These are phyloP conservation scores for Licmophora abbreviata DNA, from an alignment of 108 stramenopile genomes.

Conservation along the genomic window DNA sequence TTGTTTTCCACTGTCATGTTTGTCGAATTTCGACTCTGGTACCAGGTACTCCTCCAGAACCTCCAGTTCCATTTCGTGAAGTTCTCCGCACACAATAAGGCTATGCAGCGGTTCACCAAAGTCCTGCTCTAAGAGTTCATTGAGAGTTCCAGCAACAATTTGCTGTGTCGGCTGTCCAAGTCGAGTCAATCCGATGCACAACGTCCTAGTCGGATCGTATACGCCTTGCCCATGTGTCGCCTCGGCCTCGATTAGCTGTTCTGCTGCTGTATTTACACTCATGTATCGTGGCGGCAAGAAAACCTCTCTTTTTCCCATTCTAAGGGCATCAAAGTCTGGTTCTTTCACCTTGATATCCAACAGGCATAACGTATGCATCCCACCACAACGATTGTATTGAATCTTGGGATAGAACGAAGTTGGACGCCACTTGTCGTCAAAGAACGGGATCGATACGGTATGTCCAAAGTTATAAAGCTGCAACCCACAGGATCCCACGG, in stretches of 20 bases:
- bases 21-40: slow-evolving; percentile 54
- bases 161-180: slow-evolving; percentile 89
- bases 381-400: slow-evolving; percentile 86
- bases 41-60: slow-evolving; percentile 61
- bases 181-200: slow-evolving; percentile 90
- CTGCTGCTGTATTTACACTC: slow-evolving; percentile 85
- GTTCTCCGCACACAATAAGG: slow-evolving; percentile 90
- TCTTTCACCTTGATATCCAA: slow-evolving; percentile 98
- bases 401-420: slow-evolving; percentile 94
- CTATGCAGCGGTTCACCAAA: slow-evolving; percentile 95
- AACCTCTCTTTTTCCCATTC: slow-evolving; percentile 71
- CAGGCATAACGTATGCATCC: slow-evolving; percentile 99
- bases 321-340: slow-evolving; percentile 97
- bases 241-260: slow-evolving; percentile 91
- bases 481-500: slow-evolving; percentile 93
- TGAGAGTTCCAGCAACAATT: slow-evolving; percentile 88
- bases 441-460: slow-evolving; percentile 96
- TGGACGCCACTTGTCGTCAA: slow-evolving; percentile 93
- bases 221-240: slow-evolving; percentile 48
- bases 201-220: slow-evolving; percentile 52
- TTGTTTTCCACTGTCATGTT: too few species aligned
- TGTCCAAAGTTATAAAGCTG: slow-evolving; percentile 98
- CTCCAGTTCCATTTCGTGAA: slow-evolving; percentile 91
- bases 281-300: slow-evolving; percentile 98
- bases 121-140: slow-evolving; percentile 81